These are phyloP conservation scores for Ophiosphaerella korrae DNA, from an alignment of 2,329 filamentous ascomycete species.

Conservation along the genomic window DNA sequence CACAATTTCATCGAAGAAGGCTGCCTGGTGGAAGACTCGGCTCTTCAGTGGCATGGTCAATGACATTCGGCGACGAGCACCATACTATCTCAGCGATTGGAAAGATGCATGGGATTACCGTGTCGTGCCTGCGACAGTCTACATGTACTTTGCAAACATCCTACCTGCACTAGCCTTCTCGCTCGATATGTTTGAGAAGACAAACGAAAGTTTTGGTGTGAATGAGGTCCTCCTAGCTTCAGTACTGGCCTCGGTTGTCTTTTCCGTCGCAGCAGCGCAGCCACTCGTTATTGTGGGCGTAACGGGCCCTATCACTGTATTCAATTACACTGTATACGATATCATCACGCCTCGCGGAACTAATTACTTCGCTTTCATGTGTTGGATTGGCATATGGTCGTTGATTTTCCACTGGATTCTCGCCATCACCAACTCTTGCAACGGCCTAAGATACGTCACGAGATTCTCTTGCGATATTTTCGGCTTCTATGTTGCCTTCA, in stretches of 20 bases:
- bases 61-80: slow-evolving; percentile 74
- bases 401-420: slow-evolving; percentile 83
- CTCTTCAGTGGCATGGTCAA: slow-evolving; percentile 80
- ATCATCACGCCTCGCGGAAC: slow-evolving; percentile 79
- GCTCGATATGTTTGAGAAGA: slow-evolving; percentile 91
- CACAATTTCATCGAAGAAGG: slow-evolving; percentile 21
- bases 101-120: slow-evolving; percentile 88
- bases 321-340: slow-evolving; percentile 92
- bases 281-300: slow-evolving; percentile 90
- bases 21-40: slow-evolving; percentile 73
- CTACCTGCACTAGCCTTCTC: slow-evolving; percentile 87
- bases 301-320: slow-evolving; percentile 90
- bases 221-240: slow-evolving; percentile 90
- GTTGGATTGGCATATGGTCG: slow-evolving; percentile 88
- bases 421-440: slow-evolving; percentile 84
- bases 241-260: slow-evolving; percentile 81
- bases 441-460: slow-evolving; percentile 86
- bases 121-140: slow-evolving; percentile 82
- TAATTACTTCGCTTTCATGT: slow-evolving; percentile 89
- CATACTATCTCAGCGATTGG: slow-evolving; percentile 84
- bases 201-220: slow-evolving; percentile 81
- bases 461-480: slow-evolving; percentile 93
- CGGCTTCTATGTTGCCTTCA: slow-evolving; percentile 90
- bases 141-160: slow-evolving; percentile 96
- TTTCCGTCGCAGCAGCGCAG: slow-evolving; percentile 78